A percentile compares a stretch with the other conserved stretches of the same genome.
phyloP scores from a whole-genome alignment of 257 asterid species.

The Capsicum chinense region DNA sequence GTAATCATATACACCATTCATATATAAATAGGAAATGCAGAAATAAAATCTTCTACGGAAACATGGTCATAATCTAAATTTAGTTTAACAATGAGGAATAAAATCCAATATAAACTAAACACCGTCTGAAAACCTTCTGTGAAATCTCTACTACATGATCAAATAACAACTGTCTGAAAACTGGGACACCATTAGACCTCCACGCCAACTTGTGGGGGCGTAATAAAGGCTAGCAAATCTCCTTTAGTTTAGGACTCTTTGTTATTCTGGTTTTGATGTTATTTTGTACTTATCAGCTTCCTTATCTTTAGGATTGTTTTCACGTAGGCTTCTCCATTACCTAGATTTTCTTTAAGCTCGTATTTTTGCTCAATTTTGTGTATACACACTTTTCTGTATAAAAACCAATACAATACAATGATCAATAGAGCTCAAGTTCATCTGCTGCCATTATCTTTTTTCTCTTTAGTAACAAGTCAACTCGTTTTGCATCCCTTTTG shows the following conservation, averaged over 20 bases:
- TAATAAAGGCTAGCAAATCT: not conserved
- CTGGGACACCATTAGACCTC: not conserved
- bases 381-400: not conserved
- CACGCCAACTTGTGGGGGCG: not conserved
- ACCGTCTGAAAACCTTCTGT: no score
- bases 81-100: no score
- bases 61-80: no score
- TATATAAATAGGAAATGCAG: no score
- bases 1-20: no score
- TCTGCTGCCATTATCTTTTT: not conserved
- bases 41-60: no score
- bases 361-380: not conserved
- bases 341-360: not conserved
- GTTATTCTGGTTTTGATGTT: not conserved
- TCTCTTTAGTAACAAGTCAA: not conserved
- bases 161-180: no score
- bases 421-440: not conserved
- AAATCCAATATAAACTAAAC: no score
- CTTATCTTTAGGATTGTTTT: not conserved
- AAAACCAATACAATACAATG: slow-evolving; percentile 18
- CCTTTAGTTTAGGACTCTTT: not conserved
- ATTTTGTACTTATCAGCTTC: not conserved
- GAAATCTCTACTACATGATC: no score
- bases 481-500: not conserved
- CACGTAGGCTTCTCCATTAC: not conserved